phyloP scores from a whole-genome alignment of 2,329 filamentous ascomycete genomes.

The Pseudocercospora macadamiae region DNA sequence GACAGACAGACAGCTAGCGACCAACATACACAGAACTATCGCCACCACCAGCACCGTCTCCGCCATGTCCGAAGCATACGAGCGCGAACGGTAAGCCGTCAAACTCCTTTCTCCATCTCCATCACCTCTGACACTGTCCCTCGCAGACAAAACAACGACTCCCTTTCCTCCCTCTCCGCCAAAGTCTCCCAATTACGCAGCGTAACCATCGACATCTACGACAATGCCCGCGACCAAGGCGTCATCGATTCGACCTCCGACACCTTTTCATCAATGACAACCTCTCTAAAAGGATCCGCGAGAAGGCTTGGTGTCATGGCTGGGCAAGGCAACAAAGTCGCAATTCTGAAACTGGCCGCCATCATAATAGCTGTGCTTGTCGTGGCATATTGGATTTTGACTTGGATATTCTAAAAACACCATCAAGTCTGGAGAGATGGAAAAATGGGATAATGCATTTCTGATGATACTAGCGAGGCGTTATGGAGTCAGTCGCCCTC shows the following conservation, averaged over 20 bases:
- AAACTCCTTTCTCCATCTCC: conserved; percentile 19
- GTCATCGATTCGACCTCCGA: conserved; percentile 87
- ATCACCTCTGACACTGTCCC: conserved; percentile 5
- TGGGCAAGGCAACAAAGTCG: conserved; percentile 83
- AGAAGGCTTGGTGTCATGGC: conserved; percentile 86
- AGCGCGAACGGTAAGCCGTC: conserved; percentile 58
- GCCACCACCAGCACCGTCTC: conserved; percentile 8
- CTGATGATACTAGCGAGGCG: neutral
- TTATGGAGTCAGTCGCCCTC: neutral
- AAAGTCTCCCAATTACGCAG: conserved; percentile 92
- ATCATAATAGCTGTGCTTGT: conserved; percentile 76
- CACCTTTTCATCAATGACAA: conserved; percentile 85
- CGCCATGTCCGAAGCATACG: conserved; percentile 60
- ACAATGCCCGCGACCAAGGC: conserved; percentile 85
- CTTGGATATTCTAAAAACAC: conserved; percentile 35
- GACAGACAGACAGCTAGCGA: neutral
- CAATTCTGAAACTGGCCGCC: conserved; percentile 83
- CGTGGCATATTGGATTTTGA: conserved; percentile 70
- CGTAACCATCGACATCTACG: conserved; percentile 97
- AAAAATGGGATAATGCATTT: neutral
- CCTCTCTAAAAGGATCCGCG: conserved; percentile 81
- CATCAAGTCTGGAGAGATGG: neutral
- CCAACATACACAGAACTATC: neutral
- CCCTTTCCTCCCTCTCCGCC: conserved; percentile 83
- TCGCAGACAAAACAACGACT: conserved; percentile 83